phyloP scores from a whole-genome alignment of 2,329 filamentous ascomycete genomes.

The Fusarium sp. region DNA sequence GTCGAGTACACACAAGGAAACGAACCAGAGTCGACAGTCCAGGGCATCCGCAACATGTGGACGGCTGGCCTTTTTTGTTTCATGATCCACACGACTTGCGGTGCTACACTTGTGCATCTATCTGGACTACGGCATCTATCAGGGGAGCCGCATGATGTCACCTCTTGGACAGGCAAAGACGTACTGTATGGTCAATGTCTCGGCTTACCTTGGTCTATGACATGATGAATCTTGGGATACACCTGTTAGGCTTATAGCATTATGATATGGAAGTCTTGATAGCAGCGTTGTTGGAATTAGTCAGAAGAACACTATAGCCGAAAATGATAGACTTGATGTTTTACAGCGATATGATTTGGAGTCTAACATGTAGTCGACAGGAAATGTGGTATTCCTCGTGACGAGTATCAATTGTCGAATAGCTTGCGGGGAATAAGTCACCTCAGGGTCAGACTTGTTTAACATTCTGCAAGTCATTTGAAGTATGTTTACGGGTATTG shows the following conservation, averaged over 20 bases:
- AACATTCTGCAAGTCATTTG: too few species aligned
- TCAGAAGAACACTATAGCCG: background rate
- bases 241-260: slow-evolving; percentile 1
- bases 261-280: slow-evolving; percentile 5
- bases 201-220: slow-evolving; percentile 13
- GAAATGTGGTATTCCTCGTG: background rate
- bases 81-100: slow-evolving; percentile 22
- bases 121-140: slow-evolving; percentile 27
- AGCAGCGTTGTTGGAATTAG: slow-evolving; percentile 7
- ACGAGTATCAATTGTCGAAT: background rate
- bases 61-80: slow-evolving; percentile 32
- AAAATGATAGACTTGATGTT: slow-evolving; percentile 28
- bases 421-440: background rate
- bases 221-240: slow-evolving; percentile 7
- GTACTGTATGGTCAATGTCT: slow-evolving; percentile 13
- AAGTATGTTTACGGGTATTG: too few species aligned
- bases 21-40: slow-evolving; percentile 36
- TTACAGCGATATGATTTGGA: background rate
- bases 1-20: slow-evolving; percentile 43
- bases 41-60: slow-evolving; percentile 23
- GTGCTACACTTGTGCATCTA: slow-evolving; percentile 29
- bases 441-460: too few species aligned
- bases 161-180: slow-evolving; percentile 30
- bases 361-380: background rate
- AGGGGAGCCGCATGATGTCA: slow-evolving; percentile 27